Base-by-base conservation (phyloP, 129 eudicot species). In the Tagetes erecta region DNA sequence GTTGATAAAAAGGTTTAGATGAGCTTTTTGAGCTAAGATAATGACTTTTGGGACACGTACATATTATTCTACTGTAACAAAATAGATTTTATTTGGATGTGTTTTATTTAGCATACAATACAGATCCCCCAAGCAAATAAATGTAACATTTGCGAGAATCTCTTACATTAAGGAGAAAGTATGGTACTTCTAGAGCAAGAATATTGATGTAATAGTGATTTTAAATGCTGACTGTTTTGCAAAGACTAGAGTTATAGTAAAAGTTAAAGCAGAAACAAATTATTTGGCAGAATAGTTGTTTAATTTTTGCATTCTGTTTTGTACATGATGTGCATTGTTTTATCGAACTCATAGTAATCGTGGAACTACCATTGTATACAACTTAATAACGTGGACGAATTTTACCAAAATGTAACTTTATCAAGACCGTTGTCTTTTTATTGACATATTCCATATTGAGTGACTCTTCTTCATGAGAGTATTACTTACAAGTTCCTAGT, bases 401-500 rank as follows among this genome's bases (percentile, higher is more conserved):
- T 64, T 60, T 14, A n/a, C 7, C 49, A 51, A 14, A 34, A 34
- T 13, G 49, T 14, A 38, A 70, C 12, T 66, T 66, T 20, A 38
- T 53, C 8, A 8, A 2, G 64, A 2, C 0, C 13, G 11, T 1
- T 44, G 49, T 3, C 33, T 58, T 58, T 6, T 58, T 58, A 33
- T 33, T 58, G 40, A 34, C 3, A 14, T 7, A 31, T 33, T 33
- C 38, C 65, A 33, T 33, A 33, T 59, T 2, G 30, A 33, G 39
- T 11, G 13, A 59, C 40, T 33, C 3, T 59, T 59, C 2, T 1
- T 59, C 40, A 30, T 33, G 65, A 30, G 56, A 42, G 35, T 27
- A 57, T 55, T 56, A 72, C 36, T 72, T 10, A 71, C 11, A 58
- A 30, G 68, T 39, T 57, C 51, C 66, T 51, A 53, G 75, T 37